phyloP scores from a whole-genome alignment of 2,329 filamentous ascomycete genomes.

The Dothiorella sarmentorum region DNA sequence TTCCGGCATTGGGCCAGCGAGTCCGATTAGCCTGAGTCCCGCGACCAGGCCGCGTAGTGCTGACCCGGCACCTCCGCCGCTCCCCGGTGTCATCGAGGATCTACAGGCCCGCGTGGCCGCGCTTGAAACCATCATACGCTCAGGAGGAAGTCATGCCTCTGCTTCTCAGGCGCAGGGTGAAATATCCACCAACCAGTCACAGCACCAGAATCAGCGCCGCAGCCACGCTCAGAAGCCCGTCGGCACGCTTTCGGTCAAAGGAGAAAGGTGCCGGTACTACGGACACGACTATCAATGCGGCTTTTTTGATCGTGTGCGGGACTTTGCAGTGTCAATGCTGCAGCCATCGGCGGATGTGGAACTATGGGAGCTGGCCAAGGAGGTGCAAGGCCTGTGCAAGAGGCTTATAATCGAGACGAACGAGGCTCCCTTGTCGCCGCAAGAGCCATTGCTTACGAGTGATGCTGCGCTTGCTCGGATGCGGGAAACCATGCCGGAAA shows the following conservation, averaged over 20 bases:
- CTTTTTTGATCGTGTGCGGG: conserved; percentile 21
- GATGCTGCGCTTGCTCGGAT: not conserved
- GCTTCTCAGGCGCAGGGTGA: too few species aligned
- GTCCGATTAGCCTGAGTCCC: not conserved
- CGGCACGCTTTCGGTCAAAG: not conserved
- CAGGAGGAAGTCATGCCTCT: too few species aligned
- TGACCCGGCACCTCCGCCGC: not conserved
- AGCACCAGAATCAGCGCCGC: too few species aligned
- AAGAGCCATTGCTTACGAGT: too few species aligned
- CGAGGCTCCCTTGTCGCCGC: too few species aligned
- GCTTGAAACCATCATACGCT: conserved; percentile 24
- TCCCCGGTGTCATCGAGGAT: conserved; percentile 18
- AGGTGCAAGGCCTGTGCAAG: conserved; percentile 25
- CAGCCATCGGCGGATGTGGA: conserved; percentile 20
- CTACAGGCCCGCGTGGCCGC: conserved; percentile 23
- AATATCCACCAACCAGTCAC: too few species aligned
- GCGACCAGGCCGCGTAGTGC: not conserved
- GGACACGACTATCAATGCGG: conserved; percentile 21
- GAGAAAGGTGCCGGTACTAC: not conserved
- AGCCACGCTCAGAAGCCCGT: not conserved
- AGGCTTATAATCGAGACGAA: conserved; percentile 15
- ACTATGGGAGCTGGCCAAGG: conserved; percentile 23
- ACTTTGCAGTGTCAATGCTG: conserved; percentile 19
- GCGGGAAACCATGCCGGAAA: not conserved
- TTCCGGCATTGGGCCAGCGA: not conserved